Percentiles rank a stretch among this genome's conserved stretches.
Conservation (phyloP, 2,329 filamentous ascomycete species). For the Fonsecaea pedrosoi region DNA sequence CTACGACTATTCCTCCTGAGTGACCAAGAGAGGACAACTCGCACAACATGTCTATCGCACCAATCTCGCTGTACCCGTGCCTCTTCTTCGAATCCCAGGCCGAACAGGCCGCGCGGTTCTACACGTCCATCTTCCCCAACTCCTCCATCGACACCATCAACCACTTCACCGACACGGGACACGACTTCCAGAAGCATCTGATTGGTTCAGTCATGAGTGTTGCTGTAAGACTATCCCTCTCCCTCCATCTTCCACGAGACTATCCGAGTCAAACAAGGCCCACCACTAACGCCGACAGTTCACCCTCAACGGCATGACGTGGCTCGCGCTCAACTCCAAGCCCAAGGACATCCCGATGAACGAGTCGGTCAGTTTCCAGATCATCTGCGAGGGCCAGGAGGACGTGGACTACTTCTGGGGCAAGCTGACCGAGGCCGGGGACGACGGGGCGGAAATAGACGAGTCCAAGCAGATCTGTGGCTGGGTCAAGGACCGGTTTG, state of each 20-base stretch:
- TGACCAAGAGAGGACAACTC: neutral
- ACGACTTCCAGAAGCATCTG: constrained; percentile 44
- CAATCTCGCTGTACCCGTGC: constrained; percentile 36
- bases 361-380: constrained; percentile 53
- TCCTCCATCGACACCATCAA: constrained; percentile 40
- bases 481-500: constrained; percentile 57
- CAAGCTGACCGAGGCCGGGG: constrained; percentile 47
- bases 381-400: constrained; percentile 55
- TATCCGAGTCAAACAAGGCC: neutral
- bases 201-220: constrained; percentile 41
- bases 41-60: constrained; percentile 17
- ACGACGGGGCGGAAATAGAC: constrained; percentile 46
- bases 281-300: constrained; percentile 40
- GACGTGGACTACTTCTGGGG: constrained; percentile 59
- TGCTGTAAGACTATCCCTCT: constrained; percentile 20
- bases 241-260: neutral
- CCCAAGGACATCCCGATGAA: constrained; percentile 48
- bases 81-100: constrained; percentile 41
- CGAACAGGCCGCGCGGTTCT: constrained; percentile 40
- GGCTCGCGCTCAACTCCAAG: constrained; percentile 55
- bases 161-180: constrained; percentile 43
- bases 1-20: neutral
- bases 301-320: constrained; percentile 49
- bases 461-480: constrained; percentile 49
- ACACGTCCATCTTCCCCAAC: constrained; percentile 39